Base-by-base conservation (phyloP, 192 early-diverging fungal genomes). In the Kickxella alabastrina region DNA sequence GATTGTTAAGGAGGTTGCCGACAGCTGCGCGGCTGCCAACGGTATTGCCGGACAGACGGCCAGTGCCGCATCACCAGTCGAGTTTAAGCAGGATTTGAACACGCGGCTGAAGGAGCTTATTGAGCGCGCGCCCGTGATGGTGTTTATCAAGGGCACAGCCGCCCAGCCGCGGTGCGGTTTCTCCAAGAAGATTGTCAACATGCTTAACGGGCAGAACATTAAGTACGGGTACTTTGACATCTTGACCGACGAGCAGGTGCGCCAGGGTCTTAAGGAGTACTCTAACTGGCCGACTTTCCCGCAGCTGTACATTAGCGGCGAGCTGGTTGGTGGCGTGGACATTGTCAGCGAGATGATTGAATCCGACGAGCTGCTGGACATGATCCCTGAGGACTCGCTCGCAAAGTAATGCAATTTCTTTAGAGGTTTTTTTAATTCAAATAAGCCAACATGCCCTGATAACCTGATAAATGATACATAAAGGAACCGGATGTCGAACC, bases 81-180 rank as follows among this genome's bases (percentile, higher is more conserved):
- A 83, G 49, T 64, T 83, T 45, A 84, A 84, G 62, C 83, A 85
- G 64, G 81, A 84, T 54, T 69, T 90, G 17, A 81, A 84, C 68
- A 84, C 79, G 2, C 85, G 88, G 15, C 79, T 90, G 25, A 80
- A 86, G 43, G 83, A 83, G 24, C 69, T 88, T 9, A 79, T 85
- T 28, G 64, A 80, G 52, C 81, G 83, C 35, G 77, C 84, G 2
- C 79, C 84, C 12, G 82, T 97, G 14, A 93, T 98, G 92, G 70
- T 93, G n/a, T 96, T 96, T 67, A 93, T 98, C 54, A 98, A 98
- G 68, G 95, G 95, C 23, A 92, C 90, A 12, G 91, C 95, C 10
- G 75, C 80, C 14, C 82, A 85, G 62, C 95, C 95, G n/a, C 80
- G 88, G 12, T 98, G 95, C 66, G 93, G 93, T 9, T 98, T 98